Percentiles rank a stretch among this genome's conserved stretches.
phyloP scores from a whole-genome alignment of 352 stramenopile genomes.

The Globisporangium rhizosaccharum region DNA sequence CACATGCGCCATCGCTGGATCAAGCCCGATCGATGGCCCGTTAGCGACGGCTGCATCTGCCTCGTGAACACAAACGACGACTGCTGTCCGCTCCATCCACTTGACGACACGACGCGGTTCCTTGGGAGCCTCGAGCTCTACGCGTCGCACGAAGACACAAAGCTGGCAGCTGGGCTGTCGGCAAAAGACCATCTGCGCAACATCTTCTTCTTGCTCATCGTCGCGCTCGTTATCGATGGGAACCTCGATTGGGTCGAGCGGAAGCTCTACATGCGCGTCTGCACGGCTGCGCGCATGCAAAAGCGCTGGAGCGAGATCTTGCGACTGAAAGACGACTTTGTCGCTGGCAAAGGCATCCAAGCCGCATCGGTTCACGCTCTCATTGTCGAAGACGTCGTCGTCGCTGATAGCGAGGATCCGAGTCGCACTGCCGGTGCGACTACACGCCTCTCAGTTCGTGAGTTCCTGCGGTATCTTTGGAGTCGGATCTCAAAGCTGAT shows the following conservation, averaged over 20 bases:
- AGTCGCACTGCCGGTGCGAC: background rate
- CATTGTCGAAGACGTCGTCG: slow-evolving; percentile 15
- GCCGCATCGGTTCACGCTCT: slow-evolving; percentile 27
- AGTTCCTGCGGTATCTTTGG: slow-evolving; percentile 25
- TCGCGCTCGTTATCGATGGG: slow-evolving; percentile 38
- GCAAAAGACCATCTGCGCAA: slow-evolving; percentile 29
- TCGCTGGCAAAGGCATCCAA: slow-evolving; percentile 31
- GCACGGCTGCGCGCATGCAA: slow-evolving; percentile 27
- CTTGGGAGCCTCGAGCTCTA: slow-evolving; percentile 20
- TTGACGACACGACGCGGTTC: slow-evolving; percentile 32
- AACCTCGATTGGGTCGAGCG: slow-evolving; percentile 40
- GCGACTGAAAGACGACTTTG: slow-evolving; percentile 32
- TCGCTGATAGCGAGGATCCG: background rate
- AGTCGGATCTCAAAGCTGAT: slow-evolving; percentile 22
- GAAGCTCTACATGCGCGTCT: slow-evolving; percentile 33
- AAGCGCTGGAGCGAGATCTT: slow-evolving; percentile 36
- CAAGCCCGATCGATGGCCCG: slow-evolving; percentile 26
- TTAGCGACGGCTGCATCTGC: slow-evolving; percentile 24
- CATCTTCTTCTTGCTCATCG: slow-evolving; percentile 39
- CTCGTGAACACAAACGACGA: slow-evolving; percentile 8
- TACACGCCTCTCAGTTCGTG: slow-evolving; percentile 13
- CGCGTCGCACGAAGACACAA: background rate
- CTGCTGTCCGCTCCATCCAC: slow-evolving; percentile 20
- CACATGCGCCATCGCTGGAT: slow-evolving; percentile 38
- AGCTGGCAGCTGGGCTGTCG: background rate